A percentile compares a stretch with the other conserved stretches of the same genome.
Conservation (phyloP, 176 grass and related monocot genomes). For the Tillandsia fasciculata region DNA sequence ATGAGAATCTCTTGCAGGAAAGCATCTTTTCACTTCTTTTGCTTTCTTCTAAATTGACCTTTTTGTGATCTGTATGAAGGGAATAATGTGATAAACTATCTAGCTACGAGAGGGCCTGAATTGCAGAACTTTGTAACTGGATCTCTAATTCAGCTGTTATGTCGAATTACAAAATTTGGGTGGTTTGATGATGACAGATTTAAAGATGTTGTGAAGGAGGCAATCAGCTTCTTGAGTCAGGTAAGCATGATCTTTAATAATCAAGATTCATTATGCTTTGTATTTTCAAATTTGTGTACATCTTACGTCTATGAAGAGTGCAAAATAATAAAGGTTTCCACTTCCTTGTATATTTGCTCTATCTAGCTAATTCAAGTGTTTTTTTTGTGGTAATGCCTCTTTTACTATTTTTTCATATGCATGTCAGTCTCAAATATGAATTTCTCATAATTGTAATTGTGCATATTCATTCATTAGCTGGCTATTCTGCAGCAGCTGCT, state of each 20-base stretch:
- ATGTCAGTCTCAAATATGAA: neutral
- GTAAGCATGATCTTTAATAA: conserved; percentile 23
- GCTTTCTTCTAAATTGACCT: conserved; percentile 42
- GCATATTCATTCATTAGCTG: neutral
- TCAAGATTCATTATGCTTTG: neutral
- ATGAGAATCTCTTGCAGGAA: neutral
- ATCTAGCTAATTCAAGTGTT: too few relatives aligned
- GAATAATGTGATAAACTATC: conserved; percentile 99
- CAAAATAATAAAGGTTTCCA: neutral
- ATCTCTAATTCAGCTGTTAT: conserved; percentile 84
- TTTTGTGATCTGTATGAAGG: conserved; percentile 84
- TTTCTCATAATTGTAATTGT: neutral
- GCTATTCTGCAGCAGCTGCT: too few relatives aligned
- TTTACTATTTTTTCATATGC: too few relatives aligned
- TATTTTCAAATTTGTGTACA: neutral
- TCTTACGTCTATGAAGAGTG: conserved; percentile 4
- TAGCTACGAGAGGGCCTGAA: conserved; percentile 89
- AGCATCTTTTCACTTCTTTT: conserved; percentile 6
- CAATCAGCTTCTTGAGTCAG: conserved; percentile 88
- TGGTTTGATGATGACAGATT: conserved; percentile 99
- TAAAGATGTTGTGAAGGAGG: conserved; percentile 91
- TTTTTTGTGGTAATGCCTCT: too few relatives aligned
- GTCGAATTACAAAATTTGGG: conserved; percentile 97
- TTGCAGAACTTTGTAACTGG: conserved; percentile 89
- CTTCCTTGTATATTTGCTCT: neutral